Conservation (phyloP, 108 stramenopile species). For the Skeletonema potamos region DNA sequence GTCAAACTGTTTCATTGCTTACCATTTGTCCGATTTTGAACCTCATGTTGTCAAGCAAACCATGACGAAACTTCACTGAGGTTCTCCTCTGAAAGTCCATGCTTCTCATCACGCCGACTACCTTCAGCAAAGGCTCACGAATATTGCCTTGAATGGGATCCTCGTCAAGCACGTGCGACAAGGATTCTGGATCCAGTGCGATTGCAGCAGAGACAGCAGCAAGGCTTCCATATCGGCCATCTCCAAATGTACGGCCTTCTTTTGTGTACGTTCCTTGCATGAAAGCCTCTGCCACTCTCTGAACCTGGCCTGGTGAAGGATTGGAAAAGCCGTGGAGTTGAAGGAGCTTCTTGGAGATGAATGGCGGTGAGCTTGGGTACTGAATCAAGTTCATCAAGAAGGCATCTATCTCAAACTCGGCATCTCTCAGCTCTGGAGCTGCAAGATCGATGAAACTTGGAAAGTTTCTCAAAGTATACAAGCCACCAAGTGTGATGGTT, state of each 20-base stretch:
- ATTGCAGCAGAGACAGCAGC: conserved; percentile 52
- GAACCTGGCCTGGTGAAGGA: conserved; percentile 54
- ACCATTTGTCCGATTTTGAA: conserved; percentile 44
- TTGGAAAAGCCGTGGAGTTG: conserved; percentile 59
- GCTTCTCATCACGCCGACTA: conserved; percentile 46
- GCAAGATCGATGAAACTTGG: conserved; percentile 24
- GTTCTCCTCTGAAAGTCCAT: conserved; percentile 28
- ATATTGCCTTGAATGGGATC: conserved; percentile 49
- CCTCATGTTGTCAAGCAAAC: conserved; percentile 26
- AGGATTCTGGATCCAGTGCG: conserved; percentile 46
- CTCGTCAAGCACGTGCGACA: conserved; percentile 39
- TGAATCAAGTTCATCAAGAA: conserved; percentile 29
- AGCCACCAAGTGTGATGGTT: conserved; percentile 16
- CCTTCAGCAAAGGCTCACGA: conserved; percentile 54
- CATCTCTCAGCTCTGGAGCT: conserved; percentile 41
- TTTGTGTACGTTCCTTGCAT: conserved; percentile 31
- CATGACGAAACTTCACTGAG: conserved; percentile 20
- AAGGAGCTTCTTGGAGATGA: conserved; percentile 49
- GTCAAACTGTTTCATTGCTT: too few relatives aligned
- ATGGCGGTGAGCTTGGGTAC: conserved; percentile 55
- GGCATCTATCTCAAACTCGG: conserved; percentile 40
- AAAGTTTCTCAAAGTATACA: conserved; percentile 34
- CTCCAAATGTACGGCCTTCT: conserved; percentile 34
- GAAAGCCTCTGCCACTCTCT: conserved; percentile 49
- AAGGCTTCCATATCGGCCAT: conserved; percentile 43